Base-by-base conservation (phyloP, 2,329 filamentous ascomycete genomes). In the Mycosphaerella sp. region DNA sequence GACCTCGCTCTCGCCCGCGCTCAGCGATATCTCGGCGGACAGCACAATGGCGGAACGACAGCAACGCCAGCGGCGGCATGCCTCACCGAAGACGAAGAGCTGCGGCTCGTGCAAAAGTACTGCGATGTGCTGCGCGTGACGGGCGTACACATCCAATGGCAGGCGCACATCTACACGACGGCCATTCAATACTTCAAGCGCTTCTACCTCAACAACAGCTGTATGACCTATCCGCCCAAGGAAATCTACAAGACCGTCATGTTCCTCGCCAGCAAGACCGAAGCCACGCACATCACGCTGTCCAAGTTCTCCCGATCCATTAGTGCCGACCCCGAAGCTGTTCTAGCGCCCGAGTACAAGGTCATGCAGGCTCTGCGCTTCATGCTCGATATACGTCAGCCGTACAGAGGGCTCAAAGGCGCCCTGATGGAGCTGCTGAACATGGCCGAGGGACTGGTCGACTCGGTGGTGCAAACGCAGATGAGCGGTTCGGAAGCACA, bases 161-260 rank as follows among this genome's bases (percentile, higher is more conserved):
- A 79, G 9, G 79, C 76, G 28, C 77, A 78, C 52, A 79, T 85
- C 18, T 79, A 81, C 61, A 79, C 86, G 21, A 95, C 90, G 6
- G 88, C 89, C 3, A 86, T 91, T 55, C 83, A 94, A 65, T 96
- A 94, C 68, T 79, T 98, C 54, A 86, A 88, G 50, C 86, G 93
- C 52, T 97, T 98, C 77, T 98, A 97, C 73, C 79, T 95, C 34
- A 91, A 87, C 64, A 95, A 97, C 71, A 94, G 87, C 36, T 82
- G 90, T 64, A 95, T 97, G 87, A 95, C 90, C 27, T 97, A 98
- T 67, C 87, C 91, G 56, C 91, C 90, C 0, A 86, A 87, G 56
- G 84, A 89, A 57, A 86, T 97, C 59, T 83, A 95, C 67, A 88
- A 90, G 66, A 93, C 89, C 27, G 88, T 87, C 32, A 79, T 98